A percentile compares a stretch with the other conserved stretches of the same genome.
These are phyloP conservation scores for Clathrospora elynae DNA, from an alignment of 2,329 filamentous ascomycete genomes.

Conservation along the genomic window DNA sequence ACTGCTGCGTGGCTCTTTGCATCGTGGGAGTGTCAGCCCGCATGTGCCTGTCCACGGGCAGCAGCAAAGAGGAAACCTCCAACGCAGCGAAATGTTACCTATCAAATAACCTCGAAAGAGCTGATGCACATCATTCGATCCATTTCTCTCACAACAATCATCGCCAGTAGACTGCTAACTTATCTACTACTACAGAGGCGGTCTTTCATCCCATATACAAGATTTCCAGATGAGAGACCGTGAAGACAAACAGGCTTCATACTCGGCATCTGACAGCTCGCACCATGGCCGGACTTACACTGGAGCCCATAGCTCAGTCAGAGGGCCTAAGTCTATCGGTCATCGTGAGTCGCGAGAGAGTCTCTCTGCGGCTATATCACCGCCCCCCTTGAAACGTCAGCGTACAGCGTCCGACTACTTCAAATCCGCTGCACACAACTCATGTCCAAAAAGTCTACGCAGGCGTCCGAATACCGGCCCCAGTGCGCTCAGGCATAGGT, in stretches of 20 bases:
- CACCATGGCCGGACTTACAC: neutral
- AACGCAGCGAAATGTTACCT: slow-evolving; percentile 33
- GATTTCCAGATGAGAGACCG: slow-evolving; percentile 6
- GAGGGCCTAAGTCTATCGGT: neutral
- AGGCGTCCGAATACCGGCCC: neutral
- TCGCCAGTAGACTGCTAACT: neutral
- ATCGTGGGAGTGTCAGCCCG: slow-evolving; percentile 8
- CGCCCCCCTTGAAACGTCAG: slow-evolving; percentile 32
- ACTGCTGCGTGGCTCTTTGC: slow-evolving; percentile 6
- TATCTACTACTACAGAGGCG: slow-evolving; percentile 1
- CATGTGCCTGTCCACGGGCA: slow-evolving; percentile 9
- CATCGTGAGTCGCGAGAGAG: slow-evolving; percentile 1
- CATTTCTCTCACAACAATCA: neutral
- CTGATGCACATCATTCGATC: slow-evolving; percentile 15
- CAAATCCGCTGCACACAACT: neutral
- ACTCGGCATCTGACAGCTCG: neutral
- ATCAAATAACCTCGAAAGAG: slow-evolving; percentile 27
- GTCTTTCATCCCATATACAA: neutral
- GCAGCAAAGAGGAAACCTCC: slow-evolving; percentile 31
- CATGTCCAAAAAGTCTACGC: neutral
- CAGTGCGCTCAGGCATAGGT: slow-evolving; percentile 12
- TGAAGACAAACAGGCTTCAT: neutral
- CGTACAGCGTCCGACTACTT: slow-evolving; percentile 7
- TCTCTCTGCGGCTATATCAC: slow-evolving; percentile 24
- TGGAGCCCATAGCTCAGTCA: neutral